These are phyloP conservation scores for Sarcodon aspratus DNA, from an alignment of 768 basidiomycete genomes.

Conservation along the genomic window DNA sequence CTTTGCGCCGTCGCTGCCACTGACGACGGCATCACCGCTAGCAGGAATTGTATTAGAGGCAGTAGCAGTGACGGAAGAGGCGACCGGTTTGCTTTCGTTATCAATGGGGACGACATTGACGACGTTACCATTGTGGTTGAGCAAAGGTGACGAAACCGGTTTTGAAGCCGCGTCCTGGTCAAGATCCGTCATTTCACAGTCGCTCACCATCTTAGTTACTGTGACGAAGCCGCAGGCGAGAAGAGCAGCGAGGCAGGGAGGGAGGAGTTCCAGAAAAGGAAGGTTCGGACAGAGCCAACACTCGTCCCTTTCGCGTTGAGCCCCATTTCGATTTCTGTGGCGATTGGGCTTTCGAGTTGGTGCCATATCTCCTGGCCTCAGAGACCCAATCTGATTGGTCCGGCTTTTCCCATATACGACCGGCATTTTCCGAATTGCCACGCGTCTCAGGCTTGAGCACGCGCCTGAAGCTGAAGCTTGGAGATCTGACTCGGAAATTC, in stretches of 20 bases:
- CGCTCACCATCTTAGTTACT: constrained; percentile 2
- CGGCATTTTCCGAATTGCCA: not conserved
- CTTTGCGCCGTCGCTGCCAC: not conserved
- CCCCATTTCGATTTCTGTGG: constrained; percentile 9
- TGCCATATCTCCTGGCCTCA: constrained; percentile 3
- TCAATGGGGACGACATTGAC: constrained; percentile 9
- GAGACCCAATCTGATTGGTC: constrained; percentile 13
- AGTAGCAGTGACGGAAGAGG: constrained; percentile 3
- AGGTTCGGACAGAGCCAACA: constrained; percentile 1
- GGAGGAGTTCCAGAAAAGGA: constrained; percentile 3
- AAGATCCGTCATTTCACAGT: too few species aligned
- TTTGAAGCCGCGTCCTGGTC: not conserved
- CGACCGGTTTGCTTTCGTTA: constrained; percentile 5
- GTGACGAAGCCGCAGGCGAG: constrained; percentile 2
- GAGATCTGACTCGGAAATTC: too few species aligned
- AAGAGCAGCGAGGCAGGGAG: constrained; percentile 5
- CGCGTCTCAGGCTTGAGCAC: too few species aligned
- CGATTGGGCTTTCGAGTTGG: constrained; percentile 10
- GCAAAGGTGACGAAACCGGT: not conserved
- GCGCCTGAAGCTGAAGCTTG: too few species aligned
- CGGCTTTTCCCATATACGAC: constrained; percentile 21
- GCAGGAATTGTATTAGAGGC: not conserved
- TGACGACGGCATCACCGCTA: constrained; percentile 2
- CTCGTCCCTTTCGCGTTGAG: constrained; percentile 1
- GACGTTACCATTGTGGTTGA: not conserved